A percentile compares a stretch with the other conserved stretches of the same genome.
Evolutionary conservation across 2,329 filamentous ascomycete genomes (phyloP).

Genomic region (Arthrobotrys megalospora): DNA sequence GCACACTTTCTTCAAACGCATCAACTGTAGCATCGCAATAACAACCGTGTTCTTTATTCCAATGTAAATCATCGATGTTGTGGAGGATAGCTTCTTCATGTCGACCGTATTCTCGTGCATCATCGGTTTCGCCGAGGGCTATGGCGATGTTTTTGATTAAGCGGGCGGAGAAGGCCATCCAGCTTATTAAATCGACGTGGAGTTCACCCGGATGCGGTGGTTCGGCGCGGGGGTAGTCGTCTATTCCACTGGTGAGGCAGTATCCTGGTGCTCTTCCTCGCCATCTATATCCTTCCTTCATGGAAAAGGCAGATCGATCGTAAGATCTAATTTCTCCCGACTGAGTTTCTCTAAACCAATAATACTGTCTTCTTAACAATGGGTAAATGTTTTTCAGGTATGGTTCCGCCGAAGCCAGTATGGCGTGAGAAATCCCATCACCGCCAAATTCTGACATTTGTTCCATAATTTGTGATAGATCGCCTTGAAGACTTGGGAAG

Average conservation of each 20-base stretch:
- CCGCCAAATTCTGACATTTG: constrained; percentile 48
- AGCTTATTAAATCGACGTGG: constrained; percentile 93
- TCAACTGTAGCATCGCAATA: constrained; percentile 98
- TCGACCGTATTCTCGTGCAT: constrained; percentile 79
- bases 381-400: constrained; percentile 87
- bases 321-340: constrained; percentile 90
- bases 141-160: constrained; percentile 83
- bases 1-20: constrained; percentile 88
- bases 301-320: constrained; percentile 85
- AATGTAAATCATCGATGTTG: constrained; percentile 94
- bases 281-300: constrained; percentile 96
- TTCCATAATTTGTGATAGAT: constrained; percentile 47
- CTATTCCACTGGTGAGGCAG: constrained; percentile 91
- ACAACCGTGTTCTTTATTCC: constrained; percentile 83
- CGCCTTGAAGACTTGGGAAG: constrained; percentile 34
- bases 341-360: constrained; percentile 96
- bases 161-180: constrained; percentile 96
- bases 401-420: constrained; percentile 65
- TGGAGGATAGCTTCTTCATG: constrained; percentile 82
- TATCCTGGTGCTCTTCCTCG: constrained; percentile 88
- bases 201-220: constrained; percentile 96
- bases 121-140: constrained; percentile 79
- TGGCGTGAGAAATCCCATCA: constrained; percentile 39
- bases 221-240: constrained; percentile 94
- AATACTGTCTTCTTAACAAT: constrained; percentile 87